Percentiles rank a stretch among this genome's conserved stretches.
Conservation (phyloP, 306 rosid species). For the Medicago ruthenica region DNA sequence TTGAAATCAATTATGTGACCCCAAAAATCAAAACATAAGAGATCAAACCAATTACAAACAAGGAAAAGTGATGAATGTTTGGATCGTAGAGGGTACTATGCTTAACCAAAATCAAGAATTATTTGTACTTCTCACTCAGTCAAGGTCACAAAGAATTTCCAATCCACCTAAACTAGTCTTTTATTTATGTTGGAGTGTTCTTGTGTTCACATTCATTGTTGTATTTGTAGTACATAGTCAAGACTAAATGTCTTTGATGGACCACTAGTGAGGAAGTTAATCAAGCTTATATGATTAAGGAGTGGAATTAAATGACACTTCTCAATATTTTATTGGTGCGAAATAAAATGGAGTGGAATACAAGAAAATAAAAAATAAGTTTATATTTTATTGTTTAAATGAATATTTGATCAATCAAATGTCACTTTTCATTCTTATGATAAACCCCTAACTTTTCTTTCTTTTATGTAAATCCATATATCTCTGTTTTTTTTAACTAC, state of each 20-base stretch:
- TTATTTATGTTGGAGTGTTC: not conserved
- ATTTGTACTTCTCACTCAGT: not conserved
- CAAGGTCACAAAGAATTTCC: not conserved
- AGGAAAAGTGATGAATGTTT: not conserved
- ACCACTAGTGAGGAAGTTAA: not conserved
- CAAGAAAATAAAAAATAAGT: too few relatives aligned
- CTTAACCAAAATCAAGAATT: not conserved
- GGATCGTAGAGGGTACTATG: not conserved
- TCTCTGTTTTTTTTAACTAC: too few relatives aligned
- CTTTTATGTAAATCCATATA: too few relatives aligned
- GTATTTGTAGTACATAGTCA: not conserved
- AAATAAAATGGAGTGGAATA: too few relatives aligned
- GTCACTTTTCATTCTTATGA: too few relatives aligned
- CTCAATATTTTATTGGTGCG: too few relatives aligned
- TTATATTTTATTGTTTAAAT: too few relatives aligned
- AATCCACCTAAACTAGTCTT: slow-evolving; percentile 1
- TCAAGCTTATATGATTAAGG: not conserved
- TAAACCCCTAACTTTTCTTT: too few relatives aligned
- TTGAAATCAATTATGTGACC: too few relatives aligned
- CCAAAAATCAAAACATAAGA: not conserved
- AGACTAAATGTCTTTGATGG: not conserved
- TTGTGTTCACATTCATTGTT: slow-evolving; percentile 3
- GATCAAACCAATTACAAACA: not conserved
- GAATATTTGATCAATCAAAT: too few relatives aligned
- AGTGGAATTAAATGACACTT: too few relatives aligned